Percentiles rank a stretch among this genome's conserved stretches.
Conservation (phyloP, 2,329 filamentous ascomycete genomes). For the Cordyceps militaris region DNA sequence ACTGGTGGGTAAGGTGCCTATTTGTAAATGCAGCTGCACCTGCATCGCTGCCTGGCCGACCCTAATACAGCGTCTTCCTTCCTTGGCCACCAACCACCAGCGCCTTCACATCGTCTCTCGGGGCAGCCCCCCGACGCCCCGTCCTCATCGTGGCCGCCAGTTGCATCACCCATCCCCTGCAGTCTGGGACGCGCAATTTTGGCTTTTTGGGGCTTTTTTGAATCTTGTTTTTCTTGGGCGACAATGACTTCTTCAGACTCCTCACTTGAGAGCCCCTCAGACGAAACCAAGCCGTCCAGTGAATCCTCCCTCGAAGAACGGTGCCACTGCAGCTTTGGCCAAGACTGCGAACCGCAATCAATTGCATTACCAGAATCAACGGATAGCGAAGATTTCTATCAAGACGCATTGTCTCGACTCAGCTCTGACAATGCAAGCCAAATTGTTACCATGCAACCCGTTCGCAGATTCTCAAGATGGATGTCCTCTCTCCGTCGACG, state of each 20-base stretch:
- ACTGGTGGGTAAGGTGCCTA: background rate
- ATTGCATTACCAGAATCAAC: constrained; percentile 5
- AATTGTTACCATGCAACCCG: background rate
- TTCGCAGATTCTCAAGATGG: constrained; percentile 45
- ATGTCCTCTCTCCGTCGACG: constrained; percentile 61
- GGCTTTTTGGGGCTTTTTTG: constrained; percentile 10
- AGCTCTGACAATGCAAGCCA: constrained; percentile 3
- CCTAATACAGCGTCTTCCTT: background rate
- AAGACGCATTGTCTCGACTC: constrained; percentile 2
- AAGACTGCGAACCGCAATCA: background rate
- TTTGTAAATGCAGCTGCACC: background rate
- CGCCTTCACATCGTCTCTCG: background rate
- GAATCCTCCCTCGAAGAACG: constrained; percentile 4
- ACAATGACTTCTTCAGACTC: constrained; percentile 11
- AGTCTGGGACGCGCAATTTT: constrained; percentile 7
- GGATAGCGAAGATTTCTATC: constrained; percentile 2
- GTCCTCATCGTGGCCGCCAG: background rate
- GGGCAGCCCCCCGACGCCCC: background rate
- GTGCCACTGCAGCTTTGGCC: constrained; percentile 1
- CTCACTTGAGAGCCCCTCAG: background rate
- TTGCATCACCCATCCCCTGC: constrained; percentile 1
- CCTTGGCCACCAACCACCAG: background rate
- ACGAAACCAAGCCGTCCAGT: background rate
- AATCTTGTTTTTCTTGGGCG: constrained; percentile 9
- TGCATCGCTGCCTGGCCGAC: background rate